Evolutionary conservation across 164 flowering plant species (phyloP).

Genomic region (Chloranthus sessilifolius): DNA sequence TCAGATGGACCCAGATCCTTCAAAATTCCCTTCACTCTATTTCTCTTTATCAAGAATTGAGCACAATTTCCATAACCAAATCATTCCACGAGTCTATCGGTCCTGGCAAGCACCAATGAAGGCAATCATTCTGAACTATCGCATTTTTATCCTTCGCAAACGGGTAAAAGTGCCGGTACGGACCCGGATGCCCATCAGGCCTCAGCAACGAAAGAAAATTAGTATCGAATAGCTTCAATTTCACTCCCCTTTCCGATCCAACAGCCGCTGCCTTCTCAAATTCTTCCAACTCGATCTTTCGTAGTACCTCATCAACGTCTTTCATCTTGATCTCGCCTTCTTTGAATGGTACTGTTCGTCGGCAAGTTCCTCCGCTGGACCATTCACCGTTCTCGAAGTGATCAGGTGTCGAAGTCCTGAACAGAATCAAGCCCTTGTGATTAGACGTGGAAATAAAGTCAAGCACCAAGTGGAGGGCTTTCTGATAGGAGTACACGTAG

Average conservation of each 20-base stretch:
- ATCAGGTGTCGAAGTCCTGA: conserved; percentile 75
- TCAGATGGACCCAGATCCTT: too few species aligned
- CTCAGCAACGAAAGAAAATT: conserved; percentile 50
- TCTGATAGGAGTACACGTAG: conserved; percentile 52
- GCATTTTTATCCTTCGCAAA: conserved; percentile 55
- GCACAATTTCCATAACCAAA: conserved; percentile 43
- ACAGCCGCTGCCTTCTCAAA: conserved; percentile 34
- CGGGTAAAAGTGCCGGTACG: conserved; percentile 65
- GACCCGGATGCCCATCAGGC: conserved; percentile 98
- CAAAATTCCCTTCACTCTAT: too few species aligned
- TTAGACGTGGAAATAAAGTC: conserved; percentile 40
- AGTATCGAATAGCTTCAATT: conserved; percentile 64
- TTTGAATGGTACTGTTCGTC: conserved; percentile 49
- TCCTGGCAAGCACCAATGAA: conserved; percentile 97
- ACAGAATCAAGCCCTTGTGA: conserved; percentile 45
- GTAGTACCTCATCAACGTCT: conserved; percentile 36
- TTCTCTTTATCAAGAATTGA: conserved; percentile 3
- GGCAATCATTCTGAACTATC: conserved; percentile 59
- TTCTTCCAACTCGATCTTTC: conserved; percentile 55
- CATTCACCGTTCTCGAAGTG: conserved; percentile 95
- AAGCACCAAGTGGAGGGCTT: conserved; percentile 36
- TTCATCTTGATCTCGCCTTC: conserved; percentile 54
- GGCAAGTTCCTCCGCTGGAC: conserved; percentile 79
- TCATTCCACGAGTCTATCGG: conserved; percentile 90
- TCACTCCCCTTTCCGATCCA: conserved; percentile 28